Evolutionary conservation across 805 yeast genomes (phyloP), one percentile per base, ranked within the genome.

Genomic region (Saturnispora kantuleensis): DNA sequence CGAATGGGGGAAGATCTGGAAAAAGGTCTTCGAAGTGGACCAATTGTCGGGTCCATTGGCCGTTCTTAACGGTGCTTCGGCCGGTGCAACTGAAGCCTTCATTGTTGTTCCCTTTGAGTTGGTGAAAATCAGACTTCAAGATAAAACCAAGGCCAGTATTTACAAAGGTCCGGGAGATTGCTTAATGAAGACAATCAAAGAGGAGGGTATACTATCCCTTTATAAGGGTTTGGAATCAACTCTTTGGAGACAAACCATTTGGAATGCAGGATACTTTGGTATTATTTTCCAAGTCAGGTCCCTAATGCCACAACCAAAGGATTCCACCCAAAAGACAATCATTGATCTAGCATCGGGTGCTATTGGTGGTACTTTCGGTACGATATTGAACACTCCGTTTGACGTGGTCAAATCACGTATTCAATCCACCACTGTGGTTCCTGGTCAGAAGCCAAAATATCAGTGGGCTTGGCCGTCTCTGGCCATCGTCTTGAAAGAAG

Each of bases 241-340:
- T 9, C 66, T 93, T 60, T 93, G 96, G 95, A 84, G 99, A 75
- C 97, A 93, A 64, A 77, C 86, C 48, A 69, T 78, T 48, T 93
- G 99, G 99, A 93, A 93, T 67, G 96, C 96, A 38, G 97, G 97
- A 48, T 93, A 93, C 69, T 93, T 93, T 63, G 98, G 98, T 52
- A 77, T 84, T 55, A 93, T 93, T 56, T 84, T 79, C 77, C 95
- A 87, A 69, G 81, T 87, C 46, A 78, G 95, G 64, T 57, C 70
- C 7, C 54, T 86, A 50, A 71, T 93, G 67, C 97, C 97, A 55
- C 69, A 74, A 63, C 85, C 96, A 37, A 73, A 77, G 50, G 74
- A 71, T 47, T 68, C 81, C 31, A 67, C 83, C 37, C 84, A 84
- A 59, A 80, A 87, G 69, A 86, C 95, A 39, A 64, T 80, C 49